Evolutionary conservation across 2,329 filamentous ascomycete genomes (phyloP).

Genomic region (Paraphaeosphaeria minitans): DNA sequence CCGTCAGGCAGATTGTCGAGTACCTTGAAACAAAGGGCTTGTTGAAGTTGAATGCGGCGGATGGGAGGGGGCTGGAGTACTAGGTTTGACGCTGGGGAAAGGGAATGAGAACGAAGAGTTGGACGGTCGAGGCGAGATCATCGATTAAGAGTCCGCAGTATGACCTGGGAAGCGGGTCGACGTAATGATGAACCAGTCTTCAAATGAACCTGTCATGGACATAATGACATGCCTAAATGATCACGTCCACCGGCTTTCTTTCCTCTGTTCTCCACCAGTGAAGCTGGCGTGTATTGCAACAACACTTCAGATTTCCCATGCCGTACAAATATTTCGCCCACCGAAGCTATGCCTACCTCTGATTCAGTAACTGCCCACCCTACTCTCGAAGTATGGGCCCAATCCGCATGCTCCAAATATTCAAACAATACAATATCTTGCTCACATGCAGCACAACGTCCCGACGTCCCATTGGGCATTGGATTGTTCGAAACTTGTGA

Average conservation of each 20-base stretch:
- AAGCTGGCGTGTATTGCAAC: not conserved
- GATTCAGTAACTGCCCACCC: no score
- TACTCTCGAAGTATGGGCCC: no score
- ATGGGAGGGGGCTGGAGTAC: conserved; percentile 13
- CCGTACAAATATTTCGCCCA: no score
- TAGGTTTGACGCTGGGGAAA: not conserved
- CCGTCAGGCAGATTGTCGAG: conserved; percentile 79
- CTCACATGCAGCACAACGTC: no score
- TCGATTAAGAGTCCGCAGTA: not conserved
- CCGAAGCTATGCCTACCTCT: no score
- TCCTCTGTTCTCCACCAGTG: not conserved
- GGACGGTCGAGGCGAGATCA: not conserved
- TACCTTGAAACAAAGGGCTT: conserved; percentile 77
- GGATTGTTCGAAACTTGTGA: no score
- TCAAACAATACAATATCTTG: no score
- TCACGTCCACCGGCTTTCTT: not conserved
- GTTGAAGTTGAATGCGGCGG: conserved; percentile 42
- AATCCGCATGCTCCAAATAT: no score
- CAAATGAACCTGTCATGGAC: not conserved
- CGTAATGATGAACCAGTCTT: not conserved
- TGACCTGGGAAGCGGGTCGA: not conserved
- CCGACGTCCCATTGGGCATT: no score
- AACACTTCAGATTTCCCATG: no score
- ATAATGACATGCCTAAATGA: not conserved
- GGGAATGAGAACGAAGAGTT: not conserved